Conservation (phyloP, 2,329 filamentous ascomycete genomes). For the Fusarium solani-melongenae region DNA sequence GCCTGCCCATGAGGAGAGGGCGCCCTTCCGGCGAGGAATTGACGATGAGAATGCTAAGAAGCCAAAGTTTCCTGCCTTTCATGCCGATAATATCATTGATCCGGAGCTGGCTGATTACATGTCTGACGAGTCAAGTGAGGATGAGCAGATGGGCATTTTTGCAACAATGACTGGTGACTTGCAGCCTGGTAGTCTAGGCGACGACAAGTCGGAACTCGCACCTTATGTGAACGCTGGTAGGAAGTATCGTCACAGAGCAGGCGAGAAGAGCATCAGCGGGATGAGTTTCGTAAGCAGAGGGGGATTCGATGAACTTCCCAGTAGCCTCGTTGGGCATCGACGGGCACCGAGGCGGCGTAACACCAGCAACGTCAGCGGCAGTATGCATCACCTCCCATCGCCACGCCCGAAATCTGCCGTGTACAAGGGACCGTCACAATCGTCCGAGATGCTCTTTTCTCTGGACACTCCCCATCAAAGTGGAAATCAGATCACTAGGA, state of each 20-base stretch:
- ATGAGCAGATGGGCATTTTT: slow-evolving; percentile 91
- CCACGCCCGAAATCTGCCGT: slow-evolving; percentile 72
- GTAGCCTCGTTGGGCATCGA: slow-evolving; percentile 67
- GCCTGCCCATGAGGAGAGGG: slow-evolving; percentile 78
- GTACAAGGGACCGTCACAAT: slow-evolving; percentile 66
- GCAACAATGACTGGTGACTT: slow-evolving; percentile 76
- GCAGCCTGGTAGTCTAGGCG: slow-evolving; percentile 74
- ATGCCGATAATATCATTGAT: slow-evolving; percentile 98
- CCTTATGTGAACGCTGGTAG: slow-evolving; percentile 78
- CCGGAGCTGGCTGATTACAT: slow-evolving; percentile 95
- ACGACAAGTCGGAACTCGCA: slow-evolving; percentile 78
- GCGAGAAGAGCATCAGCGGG: slow-evolving; percentile 80
- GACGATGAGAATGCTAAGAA: slow-evolving; percentile 74
- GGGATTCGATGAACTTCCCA: slow-evolving; percentile 69
- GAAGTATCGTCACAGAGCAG: slow-evolving; percentile 77
- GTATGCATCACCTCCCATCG: slow-evolving; percentile 74
- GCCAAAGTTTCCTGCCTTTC: slow-evolving; percentile 85
- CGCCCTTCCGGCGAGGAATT: slow-evolving; percentile 83
- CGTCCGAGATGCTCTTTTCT: slow-evolving; percentile 62
- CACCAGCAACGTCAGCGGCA: slow-evolving; percentile 82
- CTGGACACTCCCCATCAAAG: slow-evolving; percentile 59
- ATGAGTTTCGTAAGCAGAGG: slow-evolving; percentile 77
- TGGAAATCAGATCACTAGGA: slow-evolving; percentile 71
- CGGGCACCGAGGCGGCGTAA: slow-evolving; percentile 80
- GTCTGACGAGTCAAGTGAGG: slow-evolving; percentile 94